Base-by-base conservation (phyloP, 2,329 filamentous ascomycete genomes). In the Arthrobotrys iridis region DNA sequence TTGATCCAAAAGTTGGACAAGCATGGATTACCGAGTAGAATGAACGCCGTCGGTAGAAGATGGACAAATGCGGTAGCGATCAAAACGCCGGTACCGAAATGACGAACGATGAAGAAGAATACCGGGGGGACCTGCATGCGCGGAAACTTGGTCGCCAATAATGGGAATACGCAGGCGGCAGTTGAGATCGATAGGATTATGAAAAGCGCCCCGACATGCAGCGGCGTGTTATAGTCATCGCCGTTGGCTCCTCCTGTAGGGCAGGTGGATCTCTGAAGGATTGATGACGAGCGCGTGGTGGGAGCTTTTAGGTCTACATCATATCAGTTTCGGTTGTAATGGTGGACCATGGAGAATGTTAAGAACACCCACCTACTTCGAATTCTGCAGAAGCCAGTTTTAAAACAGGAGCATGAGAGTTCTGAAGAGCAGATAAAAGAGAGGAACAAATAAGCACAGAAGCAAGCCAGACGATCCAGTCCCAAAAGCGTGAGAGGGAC, bases 11-110 rank as follows among this genome's bases (percentile, higher is more conserved):
- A 84, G 22, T 79, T 74, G 0, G 83, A 82, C 20, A 85, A 80
- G 79, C 90, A 91, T 45, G 89, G 89, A 77, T 91, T 87, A 77
- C 86, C 90, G 18, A 91, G 83, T 41, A 88, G 89, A 71, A 85
- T 82, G 79, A 91, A 91, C 0, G 90, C 89, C 24, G 87, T 91
- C 63, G 88, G 89, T 2, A 90, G 85, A 10, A 91, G 85, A 83
- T 93, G 91, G 24, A 93, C 91, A 79, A 94, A 94, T 62, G 91
- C 91, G 0, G 91, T 94, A 13, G 92, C 91, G 76, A 94, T 89
- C n/a, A 94, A 84, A 13, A 94, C 92, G 68, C 91, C 91, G 0
- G 91, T 94, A 80, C 91, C 90, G 77, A 92, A 90, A 82, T 93
- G 90, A 77, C 90, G 88, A 79, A 88, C 89, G 74, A 89, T 83